These are phyloP conservation scores for Pyronema domesticum DNA, from an alignment of 495 filamentous ascomycete species.

Conservation along the genomic window DNA sequence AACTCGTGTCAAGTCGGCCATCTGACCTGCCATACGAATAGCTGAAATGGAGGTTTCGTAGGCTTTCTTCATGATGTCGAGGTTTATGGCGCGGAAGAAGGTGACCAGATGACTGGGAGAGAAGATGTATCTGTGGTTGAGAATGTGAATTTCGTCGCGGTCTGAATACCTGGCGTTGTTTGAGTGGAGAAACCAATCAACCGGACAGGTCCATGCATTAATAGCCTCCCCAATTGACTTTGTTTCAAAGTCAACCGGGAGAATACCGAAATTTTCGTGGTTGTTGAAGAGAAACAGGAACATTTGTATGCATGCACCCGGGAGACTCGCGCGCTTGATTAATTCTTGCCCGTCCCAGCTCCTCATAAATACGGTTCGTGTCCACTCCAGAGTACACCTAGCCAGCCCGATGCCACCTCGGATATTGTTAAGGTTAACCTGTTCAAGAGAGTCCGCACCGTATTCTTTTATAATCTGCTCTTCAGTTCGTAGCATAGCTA, in stretches of 20 bases:
- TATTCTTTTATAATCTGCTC: slow-evolving; percentile 5
- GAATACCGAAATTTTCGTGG: slow-evolving; percentile 43
- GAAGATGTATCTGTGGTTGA: slow-evolving; percentile 72
- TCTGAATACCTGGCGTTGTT: slow-evolving; percentile 32
- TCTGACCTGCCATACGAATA: slow-evolving; percentile 41
- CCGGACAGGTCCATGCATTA: slow-evolving; percentile 56
- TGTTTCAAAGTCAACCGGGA: slow-evolving; percentile 50
- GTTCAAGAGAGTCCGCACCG: slow-evolving; percentile 9
- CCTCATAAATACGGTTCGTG: slow-evolving; percentile 15
- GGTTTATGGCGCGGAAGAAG: slow-evolving; percentile 81
- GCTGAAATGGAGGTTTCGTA: slow-evolving; percentile 52
- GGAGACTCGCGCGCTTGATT: slow-evolving; percentile 19
- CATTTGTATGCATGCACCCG: slow-evolving; percentile 36
- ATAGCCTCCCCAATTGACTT: slow-evolving; percentile 60
- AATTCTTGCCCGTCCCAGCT: slow-evolving; percentile 19
- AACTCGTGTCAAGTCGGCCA: slow-evolving; percentile 31
- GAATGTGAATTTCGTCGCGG: slow-evolving; percentile 43
- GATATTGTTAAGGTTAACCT: neutral
- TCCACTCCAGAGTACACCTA: slow-evolving; percentile 22
- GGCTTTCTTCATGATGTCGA: slow-evolving; percentile 57
- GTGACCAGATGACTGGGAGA: slow-evolving; percentile 51
- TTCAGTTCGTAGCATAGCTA: slow-evolving; percentile 8
- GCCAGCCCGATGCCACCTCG: slow-evolving; percentile 18
- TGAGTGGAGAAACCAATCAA: slow-evolving; percentile 41
- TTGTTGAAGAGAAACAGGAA: slow-evolving; percentile 53